A percentile compares a stretch with the other conserved stretches of the same genome.
Evolutionary conservation across 306 rosid species (phyloP).

Genomic region (Corylus americana): DNA sequence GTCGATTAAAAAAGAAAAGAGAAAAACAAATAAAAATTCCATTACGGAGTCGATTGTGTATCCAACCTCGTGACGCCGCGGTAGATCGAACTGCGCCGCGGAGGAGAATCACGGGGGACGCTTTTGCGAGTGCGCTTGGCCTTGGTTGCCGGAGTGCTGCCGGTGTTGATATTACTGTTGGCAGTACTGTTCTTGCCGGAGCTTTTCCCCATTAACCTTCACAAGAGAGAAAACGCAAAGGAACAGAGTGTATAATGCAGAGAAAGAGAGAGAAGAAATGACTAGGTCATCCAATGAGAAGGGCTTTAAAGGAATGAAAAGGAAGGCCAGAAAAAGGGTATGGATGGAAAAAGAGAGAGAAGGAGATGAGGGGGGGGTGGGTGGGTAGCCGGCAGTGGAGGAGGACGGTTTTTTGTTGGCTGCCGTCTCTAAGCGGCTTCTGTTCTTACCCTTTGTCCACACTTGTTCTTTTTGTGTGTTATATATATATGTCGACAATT

Average conservation of each 20-base stretch:
- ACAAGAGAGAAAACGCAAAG: neutral
- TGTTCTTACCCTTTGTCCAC: conserved; percentile 22
- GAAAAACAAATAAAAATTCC: neutral
- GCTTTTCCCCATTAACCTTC: conserved; percentile 52
- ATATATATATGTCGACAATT: no score
- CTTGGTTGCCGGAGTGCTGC: conserved; percentile 23
- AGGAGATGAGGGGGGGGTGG: conserved; percentile 22
- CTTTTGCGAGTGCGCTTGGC: conserved; percentile 64
- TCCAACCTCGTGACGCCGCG: conserved; percentile 88
- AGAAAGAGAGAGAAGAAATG: neutral
- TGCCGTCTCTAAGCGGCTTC: conserved; percentile 35
- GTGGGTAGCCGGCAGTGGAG: conserved; percentile 27
- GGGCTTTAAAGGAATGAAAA: conserved; percentile 14
- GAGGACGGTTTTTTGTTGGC: conserved; percentile 20
- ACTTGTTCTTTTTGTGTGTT: neutral
- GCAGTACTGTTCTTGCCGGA: conserved; percentile 41
- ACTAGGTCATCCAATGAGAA: conserved; percentile 2
- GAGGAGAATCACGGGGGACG: conserved; percentile 70
- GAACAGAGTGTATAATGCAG: neutral
- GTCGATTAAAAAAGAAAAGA: neutral
- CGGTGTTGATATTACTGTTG: neutral
- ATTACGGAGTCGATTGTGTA: neutral
- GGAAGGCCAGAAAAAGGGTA: neutral
- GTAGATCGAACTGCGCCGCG: conserved; percentile 76
- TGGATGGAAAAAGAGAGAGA: neutral